phyloP scores from a whole-genome alignment of 306 rosid genomes.

The Dryas octopetala region DNA sequence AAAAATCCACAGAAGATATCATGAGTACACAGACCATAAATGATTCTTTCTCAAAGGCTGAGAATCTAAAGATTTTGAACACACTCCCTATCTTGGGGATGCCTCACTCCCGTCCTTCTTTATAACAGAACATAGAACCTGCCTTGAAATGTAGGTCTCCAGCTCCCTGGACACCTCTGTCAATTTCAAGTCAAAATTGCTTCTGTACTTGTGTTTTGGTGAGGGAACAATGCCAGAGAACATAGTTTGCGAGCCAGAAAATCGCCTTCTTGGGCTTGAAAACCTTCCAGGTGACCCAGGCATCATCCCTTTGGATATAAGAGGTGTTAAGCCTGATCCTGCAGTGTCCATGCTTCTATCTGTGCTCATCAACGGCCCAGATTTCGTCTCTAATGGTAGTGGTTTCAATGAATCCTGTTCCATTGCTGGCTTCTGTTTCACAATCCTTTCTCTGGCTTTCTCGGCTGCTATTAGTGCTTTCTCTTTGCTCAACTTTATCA shows the following conservation, averaged over 20 bases:
- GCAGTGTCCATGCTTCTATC: slow-evolving; percentile 32
- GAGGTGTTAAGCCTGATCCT: slow-evolving; percentile 44
- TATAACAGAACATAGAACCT: slow-evolving; percentile 77
- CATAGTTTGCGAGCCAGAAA: slow-evolving; percentile 62
- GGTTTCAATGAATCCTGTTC: slow-evolving; percentile 61
- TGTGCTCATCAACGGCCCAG: slow-evolving; percentile 38
- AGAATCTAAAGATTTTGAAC: slow-evolving; percentile 41
- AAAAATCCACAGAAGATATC: neutral
- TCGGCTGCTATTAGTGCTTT: slow-evolving; percentile 76
- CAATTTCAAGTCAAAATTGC: slow-evolving; percentile 86
- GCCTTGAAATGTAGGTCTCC: slow-evolving; percentile 90
- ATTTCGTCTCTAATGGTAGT: slow-evolving; percentile 76
- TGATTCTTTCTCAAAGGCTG: slow-evolving; percentile 61
- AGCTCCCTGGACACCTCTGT: slow-evolving; percentile 89
- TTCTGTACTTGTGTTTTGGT: slow-evolving; percentile 68
- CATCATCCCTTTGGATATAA: slow-evolving; percentile 42
- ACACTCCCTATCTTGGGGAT: slow-evolving; percentile 53
- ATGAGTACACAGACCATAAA: slow-evolving; percentile 19
- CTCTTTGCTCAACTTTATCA: slow-evolving; percentile 75
- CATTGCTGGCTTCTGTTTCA: slow-evolving; percentile 47
- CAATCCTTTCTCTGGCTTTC: slow-evolving; percentile 75
- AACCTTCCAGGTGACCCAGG: slow-evolving; percentile 57
- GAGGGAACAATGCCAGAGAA: slow-evolving; percentile 52
- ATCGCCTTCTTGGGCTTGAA: slow-evolving; percentile 88
- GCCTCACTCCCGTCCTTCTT: slow-evolving; percentile 69